Base-by-base conservation (phyloP, 345 rosid genomes). In the Rhodamnia argentea region DNA sequence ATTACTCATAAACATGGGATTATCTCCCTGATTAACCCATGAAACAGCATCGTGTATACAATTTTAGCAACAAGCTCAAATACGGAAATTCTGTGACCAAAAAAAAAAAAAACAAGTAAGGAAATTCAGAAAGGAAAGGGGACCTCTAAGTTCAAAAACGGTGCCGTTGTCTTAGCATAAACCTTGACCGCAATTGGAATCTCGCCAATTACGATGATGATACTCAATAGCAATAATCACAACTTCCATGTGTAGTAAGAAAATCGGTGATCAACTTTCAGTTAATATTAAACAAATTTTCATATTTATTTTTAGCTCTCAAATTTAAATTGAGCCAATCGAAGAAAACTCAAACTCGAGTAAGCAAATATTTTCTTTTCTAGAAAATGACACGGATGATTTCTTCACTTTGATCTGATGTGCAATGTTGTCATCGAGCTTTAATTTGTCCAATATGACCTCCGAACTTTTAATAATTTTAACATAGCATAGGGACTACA, bases 401-500 rank as follows among this genome's bases (percentile, higher is more conserved):
- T 1, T 15, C 0, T 60, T 0, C 1, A n/a, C 7, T 13, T 60
- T 7, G 37, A 6, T 60, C 8, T 0, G 1, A 60, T 60, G 0
- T 13, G 5, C 5, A 62, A 27, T 27, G 1, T 29, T 14, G 3
- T 14, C 5, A 0, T 0, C 3, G 0, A 7, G 14, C 0, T 14
- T 62, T 3, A 62, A 59, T 59, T 59, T 13, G 4, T 13, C 16
- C 0, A n/a, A n/a, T n/a, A 2, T n/a, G 7, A 6, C 26, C 26
- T 3, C 0, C 9, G 0, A 60, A 58, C 7, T 59, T 59, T n/a
- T 13, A 60, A 27, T 6, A 1, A 60, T 60, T 60, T 60, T 27
- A 8, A 6, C 3, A 4, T 3, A 60, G 0, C 13, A 4, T 13
- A n/a, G 0, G 2, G 3, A 27, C 0, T 13, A 6, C 8, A 29